A percentile compares a stretch with the other conserved stretches of the same genome.
phyloP scores from a whole-genome alignment of 1,284 basidiomycete genomes.

The Cystobasidium sp. region DNA sequence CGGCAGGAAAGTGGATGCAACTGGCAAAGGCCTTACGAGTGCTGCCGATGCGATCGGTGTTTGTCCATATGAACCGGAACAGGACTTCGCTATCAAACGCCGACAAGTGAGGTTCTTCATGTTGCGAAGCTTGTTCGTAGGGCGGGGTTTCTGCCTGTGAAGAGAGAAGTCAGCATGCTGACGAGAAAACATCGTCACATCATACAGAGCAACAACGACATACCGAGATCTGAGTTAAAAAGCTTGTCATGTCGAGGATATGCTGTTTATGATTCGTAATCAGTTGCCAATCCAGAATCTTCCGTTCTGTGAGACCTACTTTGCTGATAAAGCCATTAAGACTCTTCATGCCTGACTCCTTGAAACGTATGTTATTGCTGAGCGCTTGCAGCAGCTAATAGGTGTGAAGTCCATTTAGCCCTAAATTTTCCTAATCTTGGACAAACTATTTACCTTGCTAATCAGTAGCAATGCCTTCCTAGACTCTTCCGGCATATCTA shows the following conservation, averaged over 20 bases:
- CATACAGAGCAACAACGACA: constrained; percentile 51
- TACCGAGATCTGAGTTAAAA: constrained; percentile 78
- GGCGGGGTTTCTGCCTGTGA: neutral
- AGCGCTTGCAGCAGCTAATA: constrained; percentile 69
- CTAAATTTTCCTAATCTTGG: no score
- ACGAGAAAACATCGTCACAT: neutral
- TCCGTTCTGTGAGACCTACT: neutral
- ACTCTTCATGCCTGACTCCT: constrained; percentile 75
- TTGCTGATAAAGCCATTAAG: constrained; percentile 72
- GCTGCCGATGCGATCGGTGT: constrained; percentile 35
- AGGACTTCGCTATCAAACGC: constrained; percentile 2
- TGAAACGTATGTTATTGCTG: constrained; percentile 90
- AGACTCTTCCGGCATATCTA: constrained; percentile 72
- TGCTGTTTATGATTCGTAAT: constrained; percentile 60
- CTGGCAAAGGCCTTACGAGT: neutral
- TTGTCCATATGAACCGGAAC: constrained; percentile 23
- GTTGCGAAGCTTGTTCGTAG: neutral
- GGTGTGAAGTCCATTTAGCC: no score
- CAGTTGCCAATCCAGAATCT: neutral
- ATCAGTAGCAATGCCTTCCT: constrained; percentile 77
- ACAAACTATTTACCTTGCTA: constrained; percentile 68
- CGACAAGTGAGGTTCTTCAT: neutral
- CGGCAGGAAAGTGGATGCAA: neutral
- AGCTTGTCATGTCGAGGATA: constrained; percentile 78
- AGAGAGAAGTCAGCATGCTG: neutral